Evolutionary conservation across 306 rosid genomes (phyloP).

Genomic region (Begonia fuchsioides): DNA sequence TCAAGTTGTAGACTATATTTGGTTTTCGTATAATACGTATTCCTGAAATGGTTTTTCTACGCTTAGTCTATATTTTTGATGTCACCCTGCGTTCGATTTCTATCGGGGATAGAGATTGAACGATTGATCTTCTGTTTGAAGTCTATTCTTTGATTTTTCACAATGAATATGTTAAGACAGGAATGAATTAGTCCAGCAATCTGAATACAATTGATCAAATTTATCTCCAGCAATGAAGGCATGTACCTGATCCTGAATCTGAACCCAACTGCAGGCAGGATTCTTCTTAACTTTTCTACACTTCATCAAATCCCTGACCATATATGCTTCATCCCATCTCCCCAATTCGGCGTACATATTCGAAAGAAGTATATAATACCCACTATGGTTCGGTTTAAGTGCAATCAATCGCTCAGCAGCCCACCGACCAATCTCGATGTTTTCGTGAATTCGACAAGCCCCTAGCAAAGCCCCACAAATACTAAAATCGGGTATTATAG

Average conservation of each 20-base stretch:
- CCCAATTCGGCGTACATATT: slow-evolving; percentile 85
- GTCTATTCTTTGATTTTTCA: too few species aligned
- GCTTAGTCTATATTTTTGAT: too few species aligned
- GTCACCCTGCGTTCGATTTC: too few species aligned
- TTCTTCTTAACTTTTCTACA: slow-evolving; percentile 58
- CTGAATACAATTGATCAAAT: slow-evolving; percentile 29
- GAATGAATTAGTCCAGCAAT: slow-evolving; percentile 9
- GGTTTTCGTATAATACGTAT: too few species aligned
- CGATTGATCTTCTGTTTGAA: too few species aligned
- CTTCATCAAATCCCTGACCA: slow-evolving; percentile 68
- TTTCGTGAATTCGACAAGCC: slow-evolving; percentile 68
- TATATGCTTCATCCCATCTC: slow-evolving; percentile 78
- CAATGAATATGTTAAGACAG: too few species aligned
- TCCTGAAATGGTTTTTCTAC: too few species aligned
- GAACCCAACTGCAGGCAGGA: slow-evolving; percentile 80
- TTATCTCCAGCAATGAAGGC: slow-evolving; percentile 55
- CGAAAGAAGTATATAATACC: slow-evolving; percentile 76
- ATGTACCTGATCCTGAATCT: slow-evolving; percentile 38
- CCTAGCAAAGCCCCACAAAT: slow-evolving; percentile 92
- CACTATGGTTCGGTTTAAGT: slow-evolving; percentile 62
- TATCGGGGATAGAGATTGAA: too few species aligned
- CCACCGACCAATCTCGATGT: slow-evolving; percentile 53
- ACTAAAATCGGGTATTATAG: slow-evolving; percentile 51
- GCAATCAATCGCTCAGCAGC: slow-evolving; percentile 67
- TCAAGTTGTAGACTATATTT: too few species aligned